These are phyloP conservation scores for Herpetospermum pedunculosum DNA, from an alignment of 306 rosid species.

Conservation along the genomic window DNA sequence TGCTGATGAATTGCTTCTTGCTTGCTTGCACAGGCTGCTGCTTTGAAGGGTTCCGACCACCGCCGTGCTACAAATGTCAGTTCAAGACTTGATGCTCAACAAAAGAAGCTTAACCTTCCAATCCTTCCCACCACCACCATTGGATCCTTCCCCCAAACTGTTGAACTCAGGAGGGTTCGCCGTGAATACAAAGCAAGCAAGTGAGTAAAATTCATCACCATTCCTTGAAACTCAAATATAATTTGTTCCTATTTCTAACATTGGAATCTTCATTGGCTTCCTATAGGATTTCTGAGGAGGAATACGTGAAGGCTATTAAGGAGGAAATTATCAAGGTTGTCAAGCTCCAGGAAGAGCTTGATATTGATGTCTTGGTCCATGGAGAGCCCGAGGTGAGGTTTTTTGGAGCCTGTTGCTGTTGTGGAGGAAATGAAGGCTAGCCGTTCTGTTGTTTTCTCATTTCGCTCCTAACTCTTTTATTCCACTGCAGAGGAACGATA, in stretches of 20 bases:
- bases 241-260: background rate
- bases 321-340: conserved; percentile 70
- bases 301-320: conserved; percentile 46
- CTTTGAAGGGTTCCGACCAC: conserved; percentile 60
- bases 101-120: conserved; percentile 68
- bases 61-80: conserved; percentile 53
- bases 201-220: conserved; percentile 17
- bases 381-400: conserved; percentile 80
- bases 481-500: conserved; percentile 62
- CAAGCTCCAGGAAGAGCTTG: conserved; percentile 76
- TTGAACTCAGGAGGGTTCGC: conserved; percentile 61
- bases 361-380: conserved; percentile 81
- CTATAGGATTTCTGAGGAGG: conserved; percentile 54
- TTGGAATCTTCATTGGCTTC: background rate
- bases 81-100: conserved; percentile 59
- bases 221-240: background rate
- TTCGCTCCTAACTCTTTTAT: background rate
- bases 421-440: background rate
- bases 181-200: conserved; percentile 68
- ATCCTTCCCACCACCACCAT: conserved; percentile 71
- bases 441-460: background rate
- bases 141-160: conserved; percentile 81
- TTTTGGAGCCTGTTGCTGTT: background rate
- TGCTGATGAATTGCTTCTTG: conserved; percentile 12
- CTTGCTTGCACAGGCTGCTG: conserved; percentile 48